These are phyloP conservation scores for Colletotrichum navitas DNA, from an alignment of 2,329 filamentous ascomycete species.

Conservation along the genomic window DNA sequence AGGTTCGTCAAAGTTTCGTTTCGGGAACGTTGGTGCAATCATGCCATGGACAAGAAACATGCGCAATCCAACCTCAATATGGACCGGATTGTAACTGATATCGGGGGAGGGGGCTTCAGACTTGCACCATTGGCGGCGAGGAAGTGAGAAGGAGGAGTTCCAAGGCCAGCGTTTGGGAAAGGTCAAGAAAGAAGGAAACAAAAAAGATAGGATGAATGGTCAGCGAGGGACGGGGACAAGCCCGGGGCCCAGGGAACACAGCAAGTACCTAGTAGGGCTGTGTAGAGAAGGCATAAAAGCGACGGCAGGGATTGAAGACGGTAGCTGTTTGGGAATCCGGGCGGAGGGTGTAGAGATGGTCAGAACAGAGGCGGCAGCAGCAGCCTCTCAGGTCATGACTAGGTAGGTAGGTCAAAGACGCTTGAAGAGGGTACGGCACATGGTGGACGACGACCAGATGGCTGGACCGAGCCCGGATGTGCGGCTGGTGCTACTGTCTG, in stretches of 20 bases:
- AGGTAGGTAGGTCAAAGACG: slow-evolving; percentile 24
- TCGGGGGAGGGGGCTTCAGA: slow-evolving; percentile 9
- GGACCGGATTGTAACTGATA: slow-evolving; percentile 35
- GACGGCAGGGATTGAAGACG: slow-evolving; percentile 49
- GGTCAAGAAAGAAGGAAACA: slow-evolving; percentile 43
- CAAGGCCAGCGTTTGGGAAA: slow-evolving; percentile 36
- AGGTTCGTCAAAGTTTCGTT: slow-evolving; percentile 43
- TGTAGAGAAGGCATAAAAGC: slow-evolving; percentile 51
- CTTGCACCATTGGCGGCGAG: slow-evolving; percentile 19
- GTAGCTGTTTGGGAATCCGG: slow-evolving; percentile 48
- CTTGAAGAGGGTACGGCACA: slow-evolving; percentile 25
- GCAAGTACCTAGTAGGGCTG: slow-evolving; percentile 48
- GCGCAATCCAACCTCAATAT: slow-evolving; percentile 16
- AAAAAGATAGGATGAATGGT: slow-evolving; percentile 48
- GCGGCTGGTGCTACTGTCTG: slow-evolving; percentile 10
- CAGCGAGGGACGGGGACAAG: slow-evolving; percentile 39
- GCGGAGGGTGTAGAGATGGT: slow-evolving; percentile 43
- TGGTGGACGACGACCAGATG: slow-evolving; percentile 6
- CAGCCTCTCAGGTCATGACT: slow-evolving; percentile 38
- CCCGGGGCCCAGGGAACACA: slow-evolving; percentile 40
- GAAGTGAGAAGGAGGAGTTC: slow-evolving; percentile 28
- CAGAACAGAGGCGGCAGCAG: slow-evolving; percentile 26
- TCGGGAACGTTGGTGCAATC: slow-evolving; percentile 41
- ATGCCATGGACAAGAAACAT: slow-evolving; percentile 40
- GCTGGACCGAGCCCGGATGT: slow-evolving; percentile 32